Base-by-base conservation (phyloP, 352 stramenopile species). In the Phytophthora palmivora region DNA sequence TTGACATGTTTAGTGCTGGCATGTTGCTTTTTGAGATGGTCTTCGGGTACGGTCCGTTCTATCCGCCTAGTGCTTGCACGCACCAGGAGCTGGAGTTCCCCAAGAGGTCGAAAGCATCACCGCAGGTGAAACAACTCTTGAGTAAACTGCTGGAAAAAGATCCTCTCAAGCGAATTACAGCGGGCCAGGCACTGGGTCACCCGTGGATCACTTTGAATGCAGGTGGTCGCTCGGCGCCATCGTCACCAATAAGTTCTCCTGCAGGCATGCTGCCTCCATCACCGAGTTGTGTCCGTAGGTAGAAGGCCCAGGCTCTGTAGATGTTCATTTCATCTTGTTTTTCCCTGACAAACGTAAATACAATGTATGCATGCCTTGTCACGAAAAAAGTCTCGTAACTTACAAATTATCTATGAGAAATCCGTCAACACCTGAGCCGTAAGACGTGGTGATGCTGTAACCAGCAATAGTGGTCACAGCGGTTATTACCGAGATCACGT, bases 11-110 rank as follows among this genome's bases (percentile, higher is more conserved):
- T 54, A 92, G 82, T 32, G 79, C 77, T 14, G 82, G 82, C 14
- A 67, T 90, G 24, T 45, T 92, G 59, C 76, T 92, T 2, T 92
- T 89, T 58, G 82, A 92, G 65, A 88, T 92, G 80, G 67, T 88
- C 8, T 88, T 89, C 47, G 82, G 80, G 11, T 92, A 89, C 58
- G 73, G 72, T 19, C 78, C 82, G 14, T 92, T 89, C 52, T 92
- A 92, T 47, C 82, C 82, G 18, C 82, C 82, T 2, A 89, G 78
- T 52, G 73, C 70, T 41, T 92, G 79, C 58, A 89, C 79, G 22
- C 74, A 88, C 63, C 61, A 76, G 43, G 64, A 74, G 21, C 54
- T 89, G 19, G 82, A 92, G 63, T 89, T 90, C 39, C 80, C 80
- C 16, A 63, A 44, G 41, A 59, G 71, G 34, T 50, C 60, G 19